Conservation (phyloP, 352 stramenopile genomes). For the Phytophthora palmivora region DNA sequence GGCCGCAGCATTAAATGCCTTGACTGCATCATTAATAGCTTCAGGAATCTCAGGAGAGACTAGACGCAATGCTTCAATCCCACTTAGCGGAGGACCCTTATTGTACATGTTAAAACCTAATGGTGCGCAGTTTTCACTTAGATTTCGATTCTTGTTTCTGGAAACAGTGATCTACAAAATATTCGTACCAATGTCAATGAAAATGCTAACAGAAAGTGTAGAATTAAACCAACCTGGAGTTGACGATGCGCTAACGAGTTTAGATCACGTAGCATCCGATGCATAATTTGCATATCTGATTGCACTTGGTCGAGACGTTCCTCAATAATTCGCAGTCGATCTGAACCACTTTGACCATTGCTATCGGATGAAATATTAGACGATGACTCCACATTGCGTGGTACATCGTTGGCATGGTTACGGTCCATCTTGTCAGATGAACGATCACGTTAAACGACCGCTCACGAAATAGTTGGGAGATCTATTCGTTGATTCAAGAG, state of each 20-base stretch:
- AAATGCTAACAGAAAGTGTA: background rate
- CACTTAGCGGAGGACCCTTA: slow-evolving; percentile 10
- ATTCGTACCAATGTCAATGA: background rate
- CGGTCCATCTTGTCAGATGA: slow-evolving; percentile 21
- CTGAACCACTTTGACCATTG: slow-evolving; percentile 1
- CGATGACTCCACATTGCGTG: slow-evolving; percentile 16
- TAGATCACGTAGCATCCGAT: slow-evolving; percentile 62
- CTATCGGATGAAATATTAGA: background rate
- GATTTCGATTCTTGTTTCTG: slow-evolving; percentile 42
- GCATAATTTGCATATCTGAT: slow-evolving; percentile 44
- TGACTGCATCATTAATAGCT: slow-evolving; percentile 6
- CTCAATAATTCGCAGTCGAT: slow-evolving; percentile 39
- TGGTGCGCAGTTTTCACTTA: slow-evolving; percentile 42
- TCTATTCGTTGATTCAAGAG: slow-evolving; percentile 17
- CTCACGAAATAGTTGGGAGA: slow-evolving; percentile 21
- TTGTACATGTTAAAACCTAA: slow-evolving; percentile 26
- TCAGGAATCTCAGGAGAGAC: slow-evolving; percentile 29
- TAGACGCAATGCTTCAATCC: slow-evolving; percentile 29
- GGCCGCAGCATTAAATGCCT: slow-evolving; percentile 15
- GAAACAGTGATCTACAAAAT: slow-evolving; percentile 29
- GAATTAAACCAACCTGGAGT: slow-evolving; percentile 38
- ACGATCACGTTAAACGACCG: slow-evolving; percentile 4
- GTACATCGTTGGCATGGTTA: slow-evolving; percentile 7
- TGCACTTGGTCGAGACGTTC: slow-evolving; percentile 53
- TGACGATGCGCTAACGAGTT: slow-evolving; percentile 56